Percentiles rank a stretch among this genome's conserved stretches.
These are phyloP conservation scores for Salvia hispanica DNA, from an alignment of 257 asterid species.

Conservation along the genomic window DNA sequence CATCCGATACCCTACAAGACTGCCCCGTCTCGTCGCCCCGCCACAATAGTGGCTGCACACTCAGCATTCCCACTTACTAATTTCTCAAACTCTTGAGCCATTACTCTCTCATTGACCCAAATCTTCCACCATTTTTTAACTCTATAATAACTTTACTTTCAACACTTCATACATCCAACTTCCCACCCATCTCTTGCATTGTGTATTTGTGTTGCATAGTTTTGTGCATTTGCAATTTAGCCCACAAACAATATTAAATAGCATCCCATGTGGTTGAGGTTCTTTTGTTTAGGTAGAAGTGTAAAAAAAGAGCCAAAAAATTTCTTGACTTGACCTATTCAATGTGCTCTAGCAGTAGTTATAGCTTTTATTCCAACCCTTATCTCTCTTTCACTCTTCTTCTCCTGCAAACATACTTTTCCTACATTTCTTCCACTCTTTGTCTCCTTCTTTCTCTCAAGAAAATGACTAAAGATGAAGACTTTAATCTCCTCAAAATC, in stretches of 20 bases:
- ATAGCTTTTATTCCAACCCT: neutral
- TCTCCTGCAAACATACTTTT: neutral
- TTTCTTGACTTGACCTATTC: constrained; percentile 19
- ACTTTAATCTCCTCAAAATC: constrained; percentile 87
- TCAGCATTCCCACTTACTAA: neutral
- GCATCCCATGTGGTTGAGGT: constrained; percentile 28
- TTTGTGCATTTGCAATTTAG: constrained; percentile 5
- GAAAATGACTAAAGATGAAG: constrained; percentile 81
- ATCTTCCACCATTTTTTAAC: neutral
- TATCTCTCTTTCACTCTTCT: too few relatives aligned
- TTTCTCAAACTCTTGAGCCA: neutral
- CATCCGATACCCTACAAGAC: too few relatives aligned
- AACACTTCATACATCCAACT: neutral
- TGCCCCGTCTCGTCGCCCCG: too few relatives aligned
- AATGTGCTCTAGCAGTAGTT: neutral
- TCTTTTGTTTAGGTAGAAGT: constrained; percentile 15
- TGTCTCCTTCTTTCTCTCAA: constrained; percentile 22
- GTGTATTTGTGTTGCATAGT: neutral
- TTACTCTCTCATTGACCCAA: neutral
- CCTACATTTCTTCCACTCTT: neutral
- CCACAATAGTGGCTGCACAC: too few relatives aligned
- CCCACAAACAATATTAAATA: constrained; percentile 17
- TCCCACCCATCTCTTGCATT: constrained; percentile 17
- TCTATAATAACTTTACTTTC: constrained; percentile 23
- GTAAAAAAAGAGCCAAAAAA: constrained; percentile 15